phyloP scores from a whole-genome alignment of 495 filamentous ascomycete species.

The Cladorrhinum samala region DNA sequence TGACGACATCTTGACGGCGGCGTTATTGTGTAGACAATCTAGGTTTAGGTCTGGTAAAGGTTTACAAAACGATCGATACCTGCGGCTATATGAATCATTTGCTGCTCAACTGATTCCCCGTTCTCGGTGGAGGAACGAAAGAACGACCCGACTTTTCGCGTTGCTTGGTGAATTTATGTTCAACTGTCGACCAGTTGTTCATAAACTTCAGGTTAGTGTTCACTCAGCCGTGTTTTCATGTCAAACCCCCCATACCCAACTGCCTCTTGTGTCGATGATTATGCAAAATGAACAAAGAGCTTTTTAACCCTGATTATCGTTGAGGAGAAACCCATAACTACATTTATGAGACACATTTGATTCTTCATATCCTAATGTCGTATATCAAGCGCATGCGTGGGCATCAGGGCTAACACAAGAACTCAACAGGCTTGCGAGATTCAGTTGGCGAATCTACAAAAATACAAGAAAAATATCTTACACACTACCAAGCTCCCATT shows the following conservation, averaged over 20 bases:
- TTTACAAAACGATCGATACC: conserved; percentile 25
- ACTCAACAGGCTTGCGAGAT: background rate
- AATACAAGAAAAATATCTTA: background rate
- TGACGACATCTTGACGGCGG: conserved; percentile 25
- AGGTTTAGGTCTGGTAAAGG: conserved; percentile 33
- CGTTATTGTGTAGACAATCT: conserved; percentile 32
- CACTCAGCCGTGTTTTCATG: conserved; percentile 9
- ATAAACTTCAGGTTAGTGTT: conserved; percentile 38
- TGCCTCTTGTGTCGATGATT: conserved; percentile 43
- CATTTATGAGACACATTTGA: conserved; percentile 41
- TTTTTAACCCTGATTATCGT: conserved; percentile 50
- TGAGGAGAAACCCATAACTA: conserved; percentile 46
- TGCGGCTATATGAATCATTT: conserved; percentile 40
- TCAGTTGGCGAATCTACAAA: background rate
- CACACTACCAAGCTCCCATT: background rate
- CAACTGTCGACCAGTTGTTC: background rate
- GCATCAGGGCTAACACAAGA: conserved; percentile 27
- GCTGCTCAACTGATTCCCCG: conserved; percentile 38
- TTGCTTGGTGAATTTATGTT: background rate
- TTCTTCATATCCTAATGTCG: conserved; percentile 11
- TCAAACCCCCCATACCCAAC: background rate
- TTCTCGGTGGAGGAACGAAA: conserved; percentile 21
- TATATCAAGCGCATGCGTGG: conserved; percentile 11
- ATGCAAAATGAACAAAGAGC: conserved; percentile 44
- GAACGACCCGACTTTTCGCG: background rate